phyloP scores from a whole-genome alignment of 257 asterid species.

The Penstemon eatonii region DNA sequence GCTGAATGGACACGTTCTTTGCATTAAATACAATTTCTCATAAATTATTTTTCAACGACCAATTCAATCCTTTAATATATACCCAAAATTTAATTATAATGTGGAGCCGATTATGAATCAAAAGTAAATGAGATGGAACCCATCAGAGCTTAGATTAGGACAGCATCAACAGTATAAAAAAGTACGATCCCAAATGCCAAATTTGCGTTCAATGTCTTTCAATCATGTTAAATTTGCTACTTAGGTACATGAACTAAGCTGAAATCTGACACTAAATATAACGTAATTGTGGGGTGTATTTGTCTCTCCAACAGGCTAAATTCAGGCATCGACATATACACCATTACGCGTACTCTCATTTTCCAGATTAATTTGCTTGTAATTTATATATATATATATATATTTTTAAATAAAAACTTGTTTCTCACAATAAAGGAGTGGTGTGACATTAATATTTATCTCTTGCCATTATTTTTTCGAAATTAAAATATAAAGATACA shows the following conservation, averaged over 20 bases:
- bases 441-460: too few species aligned
- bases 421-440: too few species aligned
- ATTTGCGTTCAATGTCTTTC: constrained; percentile 24
- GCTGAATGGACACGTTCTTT: not conserved
- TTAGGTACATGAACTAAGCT: constrained; percentile 47
- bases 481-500: too few species aligned
- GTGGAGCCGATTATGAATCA: constrained; percentile 22
- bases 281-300: constrained; percentile 39
- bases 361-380: not conserved
- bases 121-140: not conserved
- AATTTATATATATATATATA: too few species aligned
- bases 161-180: not conserved
- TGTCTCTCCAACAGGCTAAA: constrained; percentile 30
- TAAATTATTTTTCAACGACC: constrained; percentile 3
- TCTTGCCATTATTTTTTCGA: too few species aligned
- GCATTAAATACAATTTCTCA: not conserved
- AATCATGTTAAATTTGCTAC: constrained; percentile 6
- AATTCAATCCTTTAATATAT: constrained; percentile 14
- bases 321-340: constrained; percentile 18
- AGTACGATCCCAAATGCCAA: constrained; percentile 14
- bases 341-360: not conserved
- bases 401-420: too few species aligned
- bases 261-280: constrained; percentile 20
- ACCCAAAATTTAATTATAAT: not conserved
- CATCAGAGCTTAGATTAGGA: constrained; percentile 1